Conservation (phyloP, 176 grass and related monocot genomes). For the Elymus sibiricus region DNA sequence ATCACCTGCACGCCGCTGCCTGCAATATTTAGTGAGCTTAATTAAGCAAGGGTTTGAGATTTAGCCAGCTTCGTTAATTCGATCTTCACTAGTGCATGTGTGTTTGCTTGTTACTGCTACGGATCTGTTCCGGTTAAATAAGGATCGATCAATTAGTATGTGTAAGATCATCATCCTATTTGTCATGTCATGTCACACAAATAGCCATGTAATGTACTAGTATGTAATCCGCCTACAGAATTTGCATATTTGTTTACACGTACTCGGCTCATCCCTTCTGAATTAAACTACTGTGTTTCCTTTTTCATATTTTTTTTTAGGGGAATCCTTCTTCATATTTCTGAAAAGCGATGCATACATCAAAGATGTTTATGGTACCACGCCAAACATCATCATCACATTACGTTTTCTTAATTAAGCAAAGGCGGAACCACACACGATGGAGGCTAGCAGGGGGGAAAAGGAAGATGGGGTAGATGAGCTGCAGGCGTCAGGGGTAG, state of each 20-base stretch:
- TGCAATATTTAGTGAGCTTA: not conserved
- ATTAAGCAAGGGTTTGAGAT: not conserved
- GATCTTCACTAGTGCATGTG: not conserved
- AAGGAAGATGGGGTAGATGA: too few relatives aligned
- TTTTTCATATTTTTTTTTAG: too few relatives aligned
- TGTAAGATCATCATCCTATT: not conserved
- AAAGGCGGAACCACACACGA: too few relatives aligned
- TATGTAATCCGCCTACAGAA: not conserved
- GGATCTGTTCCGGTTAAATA: not conserved
- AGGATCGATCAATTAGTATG: not conserved
- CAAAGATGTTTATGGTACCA: too few relatives aligned
- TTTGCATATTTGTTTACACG: not conserved
- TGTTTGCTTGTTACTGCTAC: not conserved
- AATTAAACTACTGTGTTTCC: too few relatives aligned
- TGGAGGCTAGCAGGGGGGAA: too few relatives aligned
- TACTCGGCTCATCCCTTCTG: not conserved
- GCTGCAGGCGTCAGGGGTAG: too few relatives aligned
- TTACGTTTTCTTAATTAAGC: too few relatives aligned
- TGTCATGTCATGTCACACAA: not conserved
- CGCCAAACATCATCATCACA: too few relatives aligned
- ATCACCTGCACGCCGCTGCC: not conserved
- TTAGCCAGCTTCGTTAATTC: not conserved
- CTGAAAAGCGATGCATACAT: too few relatives aligned
- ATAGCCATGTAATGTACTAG: not conserved
- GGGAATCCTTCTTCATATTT: too few relatives aligned